Base-by-base conservation (phyloP, 768 basidiomycete genomes). In the Infundibulicybe gibba region DNA sequence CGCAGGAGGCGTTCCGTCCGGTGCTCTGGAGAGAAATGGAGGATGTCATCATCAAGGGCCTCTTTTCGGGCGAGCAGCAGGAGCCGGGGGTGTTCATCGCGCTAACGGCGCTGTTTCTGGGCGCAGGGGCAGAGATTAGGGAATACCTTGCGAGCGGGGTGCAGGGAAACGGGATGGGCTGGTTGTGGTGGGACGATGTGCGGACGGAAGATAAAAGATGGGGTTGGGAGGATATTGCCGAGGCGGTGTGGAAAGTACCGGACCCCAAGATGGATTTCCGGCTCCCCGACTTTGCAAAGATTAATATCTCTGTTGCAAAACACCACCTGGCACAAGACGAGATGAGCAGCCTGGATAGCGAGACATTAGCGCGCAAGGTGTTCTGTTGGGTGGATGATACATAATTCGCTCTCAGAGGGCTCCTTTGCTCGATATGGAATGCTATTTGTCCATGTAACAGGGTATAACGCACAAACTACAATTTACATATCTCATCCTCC, bases 101-200 rank as follows among this genome's bases (percentile, higher is more conserved):
- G 13, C 20, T 54, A 14, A 12, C 49, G 6, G 53, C 50, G 0
- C n/a, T 54, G 30, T 32, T 54, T 6, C 46, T 54, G 21, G 53
- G 49, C 4, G 53, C 53, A 30, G 53, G 53, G 15, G 25, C 21
- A 15, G 49, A 54, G 33, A 51, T 48, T n/a, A 25, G 41, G 19
- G 49, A 41, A 2, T 54, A 51, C 45, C 33, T 54, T 44, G 37
- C 30, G 17, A 49, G 33, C 14, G 46, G 44, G 3, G 20, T 42
- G 31, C 33, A 34, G 17, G 53, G 53, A 3, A 6, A 45, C n/a
- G 49, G 49, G 14, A 54, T 43, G 35, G n/a, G 9, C 8, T 47
- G 50, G 50, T 41, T 51, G 37, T 54, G 53, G 53, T 51, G 48
- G 31, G 53, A 54, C 35, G 46, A 51, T 40, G 47, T 51, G 30